Evolutionary conservation across 371 early-diverging fungal genomes (phyloP).

Genomic region (Ecytonucleospora hepatopenaei): DNA sequence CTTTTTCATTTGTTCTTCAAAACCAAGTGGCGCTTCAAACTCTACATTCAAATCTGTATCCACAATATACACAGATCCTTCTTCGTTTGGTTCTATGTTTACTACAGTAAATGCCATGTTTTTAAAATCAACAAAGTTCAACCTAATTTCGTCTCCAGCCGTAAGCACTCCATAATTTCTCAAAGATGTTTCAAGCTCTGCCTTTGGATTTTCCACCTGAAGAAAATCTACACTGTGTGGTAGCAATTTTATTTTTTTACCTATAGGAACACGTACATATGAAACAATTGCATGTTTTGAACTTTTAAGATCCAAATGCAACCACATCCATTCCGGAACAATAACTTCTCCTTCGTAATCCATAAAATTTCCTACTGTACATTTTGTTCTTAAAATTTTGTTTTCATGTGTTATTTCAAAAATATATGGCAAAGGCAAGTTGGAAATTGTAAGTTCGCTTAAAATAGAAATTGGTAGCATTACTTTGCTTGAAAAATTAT

Average conservation of each 20-base stretch:
- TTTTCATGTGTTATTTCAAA: slow-evolving; percentile 54
- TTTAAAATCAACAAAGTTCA: slow-evolving; percentile 70
- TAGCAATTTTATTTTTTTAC: slow-evolving; percentile 81
- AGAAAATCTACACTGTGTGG: slow-evolving; percentile 90
- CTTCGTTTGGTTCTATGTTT: slow-evolving; percentile 69
- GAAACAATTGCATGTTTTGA: slow-evolving; percentile 68
- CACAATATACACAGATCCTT: slow-evolving; percentile 71
- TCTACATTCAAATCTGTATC: slow-evolving; percentile 96
- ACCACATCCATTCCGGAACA: slow-evolving; percentile 96
- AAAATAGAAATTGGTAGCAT: slow-evolving; percentile 51
- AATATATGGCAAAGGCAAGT: slow-evolving; percentile 54
- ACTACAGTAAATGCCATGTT: slow-evolving; percentile 74
- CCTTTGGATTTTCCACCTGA: slow-evolving; percentile 87
- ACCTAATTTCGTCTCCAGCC: slow-evolving; percentile 74
- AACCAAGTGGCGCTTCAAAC: slow-evolving; percentile 90
- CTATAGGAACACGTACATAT: slow-evolving; percentile 68
- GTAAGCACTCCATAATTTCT: slow-evolving; percentile 84
- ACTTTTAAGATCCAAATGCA: slow-evolving; percentile 65
- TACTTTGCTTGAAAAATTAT: slow-evolving; percentile 55
- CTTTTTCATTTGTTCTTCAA: slow-evolving; percentile 64
- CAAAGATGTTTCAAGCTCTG: slow-evolving; percentile 89
- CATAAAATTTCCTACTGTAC: slow-evolving; percentile 93
- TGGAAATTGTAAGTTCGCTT: slow-evolving; percentile 39
- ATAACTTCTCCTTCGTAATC: slow-evolving; percentile 85
- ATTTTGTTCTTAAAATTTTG: slow-evolving; percentile 62